These are phyloP conservation scores for Durusdinium trenchii DNA, from an alignment of 73 alveolate species.

Conservation along the genomic window DNA sequence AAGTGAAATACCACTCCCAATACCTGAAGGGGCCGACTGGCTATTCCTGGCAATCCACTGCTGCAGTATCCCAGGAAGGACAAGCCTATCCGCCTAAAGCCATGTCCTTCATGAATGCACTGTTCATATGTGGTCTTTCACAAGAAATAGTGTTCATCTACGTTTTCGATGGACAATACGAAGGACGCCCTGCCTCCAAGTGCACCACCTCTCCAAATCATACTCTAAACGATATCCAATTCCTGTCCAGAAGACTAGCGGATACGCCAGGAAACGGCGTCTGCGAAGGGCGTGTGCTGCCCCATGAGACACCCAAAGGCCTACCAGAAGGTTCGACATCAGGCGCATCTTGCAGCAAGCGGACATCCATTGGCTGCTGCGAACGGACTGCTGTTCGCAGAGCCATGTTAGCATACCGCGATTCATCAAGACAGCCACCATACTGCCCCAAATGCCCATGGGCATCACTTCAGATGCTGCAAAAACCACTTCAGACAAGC, in stretches of 20 bases:
- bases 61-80: no score
- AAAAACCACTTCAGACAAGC: background rate
- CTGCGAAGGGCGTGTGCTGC: constrained; percentile 22
- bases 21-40: no score
- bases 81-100: no score
- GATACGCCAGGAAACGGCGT: constrained; percentile 27
- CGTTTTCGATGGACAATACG: background rate
- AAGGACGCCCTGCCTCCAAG: background rate
- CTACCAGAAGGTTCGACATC: background rate
- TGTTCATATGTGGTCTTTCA: no score
- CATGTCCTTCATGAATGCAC: no score
- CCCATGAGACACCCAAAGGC: constrained; percentile 14
- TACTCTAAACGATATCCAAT: constrained; percentile 58
- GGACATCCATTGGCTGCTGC: background rate
- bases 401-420: background rate
- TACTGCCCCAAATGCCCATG: constrained; percentile 51
- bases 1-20: constrained; percentile 32
- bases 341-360: background rate
- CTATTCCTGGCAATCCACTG: no score
- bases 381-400: background rate
- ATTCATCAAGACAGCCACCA: background rate
- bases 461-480: constrained; percentile 2
- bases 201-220: constrained; percentile 73
- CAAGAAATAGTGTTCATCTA: no score
- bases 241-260: constrained; percentile 29